Evolutionary conservation across 2,329 filamentous ascomycete genomes (phyloP), one percentile per base, ranked within the genome.

Genomic region (Byssothecium circinans): DNA sequence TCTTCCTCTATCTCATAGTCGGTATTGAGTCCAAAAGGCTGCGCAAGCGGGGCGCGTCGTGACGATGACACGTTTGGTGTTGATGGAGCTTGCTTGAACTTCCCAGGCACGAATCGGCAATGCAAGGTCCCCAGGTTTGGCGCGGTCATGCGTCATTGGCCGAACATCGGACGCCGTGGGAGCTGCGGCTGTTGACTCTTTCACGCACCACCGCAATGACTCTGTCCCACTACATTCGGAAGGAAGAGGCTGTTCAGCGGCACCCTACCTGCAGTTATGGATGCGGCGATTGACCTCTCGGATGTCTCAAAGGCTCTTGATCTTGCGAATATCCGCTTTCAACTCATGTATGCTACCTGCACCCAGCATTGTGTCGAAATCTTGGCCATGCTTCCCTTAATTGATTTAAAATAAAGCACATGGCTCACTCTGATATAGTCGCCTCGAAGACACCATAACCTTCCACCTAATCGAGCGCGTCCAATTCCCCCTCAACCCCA

Each of bases 381-480:
- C n/a, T n/a, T n/a, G n/a, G n/a, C n/a, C n/a, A n/a, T n/a, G n/a
- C n/a, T n/a, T n/a, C n/a, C n/a, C n/a, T n/a, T n/a, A n/a, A n/a
- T n/a, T n/a, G n/a, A n/a, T n/a, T n/a, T 14, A n/a, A 20, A 11
- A 20, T 23, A n/a, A 14, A 12, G 19, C 19, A 32, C 37, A 27
- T 25, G 15, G 34, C 60, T 67, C 42, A 65, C 53, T 8, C 22
- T 8, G 30, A 14, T 7, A 41, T 65, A 99, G 94, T 66, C 94
- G 94, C 17, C 81, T 97, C 15, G 94, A 99, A 76, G 94, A 99
- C 69, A 97, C 92, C 52, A 97, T 99, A 67, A 95, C 89, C 58
- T 96, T 95, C 74, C 88, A 96, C 74, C 80, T 99, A 32, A 97
- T 97, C 66, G 94, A 99, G 75, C 87, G 94, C 33, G 92, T 92